Conservation (phyloP, 2,329 filamentous ascomycete species). For the Verticillium albo-atrum region DNA sequence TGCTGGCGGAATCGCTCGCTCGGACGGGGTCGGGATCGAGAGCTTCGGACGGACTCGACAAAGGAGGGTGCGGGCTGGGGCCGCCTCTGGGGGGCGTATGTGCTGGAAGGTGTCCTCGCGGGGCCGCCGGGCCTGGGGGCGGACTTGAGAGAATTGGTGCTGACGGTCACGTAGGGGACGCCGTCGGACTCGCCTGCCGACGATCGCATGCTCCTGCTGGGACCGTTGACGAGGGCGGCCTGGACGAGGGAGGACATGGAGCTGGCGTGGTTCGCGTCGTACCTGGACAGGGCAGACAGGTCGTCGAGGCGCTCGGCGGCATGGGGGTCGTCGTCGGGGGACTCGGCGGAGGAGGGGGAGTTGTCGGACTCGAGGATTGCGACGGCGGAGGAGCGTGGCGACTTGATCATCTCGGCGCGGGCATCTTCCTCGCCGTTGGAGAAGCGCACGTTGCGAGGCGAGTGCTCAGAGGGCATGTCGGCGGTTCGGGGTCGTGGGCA, state of each 20-base stretch:
- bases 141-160: conserved; percentile 18
- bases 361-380: conserved; percentile 38
- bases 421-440: conserved; percentile 42
- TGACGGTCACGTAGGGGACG: conserved; percentile 15
- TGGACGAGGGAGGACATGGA: conserved; percentile 35
- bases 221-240: conserved; percentile 8
- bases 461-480: conserved; percentile 35
- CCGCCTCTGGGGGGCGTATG: conserved; percentile 66
- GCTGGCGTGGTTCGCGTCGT: conserved; percentile 30
- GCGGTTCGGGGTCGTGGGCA: background rate
- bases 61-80: conserved; percentile 39
- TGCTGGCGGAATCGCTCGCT: conserved; percentile 64
- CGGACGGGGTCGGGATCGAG: conserved; percentile 45
- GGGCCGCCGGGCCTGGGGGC: conserved; percentile 63
- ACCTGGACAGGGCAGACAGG: conserved; percentile 37
- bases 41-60: conserved; percentile 39
- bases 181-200: conserved; percentile 14
- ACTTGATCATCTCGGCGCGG: conserved; percentile 36
- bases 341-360: conserved; percentile 42
- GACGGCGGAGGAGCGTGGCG: conserved; percentile 26
- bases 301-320: conserved; percentile 44
- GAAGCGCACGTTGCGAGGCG: conserved; percentile 54
- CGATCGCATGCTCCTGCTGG: conserved; percentile 9
- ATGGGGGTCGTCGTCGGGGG: conserved; percentile 37
- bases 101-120: conserved; percentile 70